Evolutionary conservation across 2,329 filamentous ascomycete genomes (phyloP), one percentile per base, ranked within the genome.

Genomic region (Xylariales sp.): DNA sequence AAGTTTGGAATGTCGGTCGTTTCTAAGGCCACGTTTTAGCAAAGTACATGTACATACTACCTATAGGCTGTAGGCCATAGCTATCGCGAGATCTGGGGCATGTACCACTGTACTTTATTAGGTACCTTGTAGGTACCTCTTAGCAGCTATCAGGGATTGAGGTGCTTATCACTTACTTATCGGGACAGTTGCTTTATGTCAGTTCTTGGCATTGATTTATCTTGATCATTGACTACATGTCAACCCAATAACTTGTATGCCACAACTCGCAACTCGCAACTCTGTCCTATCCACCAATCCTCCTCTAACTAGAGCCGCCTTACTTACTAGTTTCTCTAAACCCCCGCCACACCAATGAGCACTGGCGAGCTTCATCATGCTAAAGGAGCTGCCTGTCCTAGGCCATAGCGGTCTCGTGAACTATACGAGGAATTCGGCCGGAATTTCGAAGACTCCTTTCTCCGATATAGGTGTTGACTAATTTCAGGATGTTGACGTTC

Each of bases 1-100:
- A 16, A 14, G 23, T 12, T 48, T 62, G 3, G 48, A 30, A 46
- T 6, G 23, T 43, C 18, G n/a, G 4, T 18, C 57, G 5, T 3
- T 49, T 61, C 41, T 67, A 53, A 74, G 72, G 73, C 73, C 73
- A 75, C 73, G 74, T 75, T 73, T 70, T 68, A 45, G 36, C 39
- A 10, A 41, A 10, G 39, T 41, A 14, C 39, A 14, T 14, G 4
- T 14, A 41, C 10, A 45, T 57, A 39, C 9, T 52, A n/a, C 49
- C 23, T 23, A 23, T 23, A 23, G 23, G 23, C 23, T 23, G 2
- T 23, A 23, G 23, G 23, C 1, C 23, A 23, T 23, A 67, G 23
- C 49, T 30, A 57, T 62, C 18, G 46, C 48, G n/a, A 56, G 58
- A 50, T 18, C 59, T 55, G 32, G 57, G 45, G 48, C 3, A 30